Conservation (phyloP, 2,329 filamentous ascomycete species). For the Diaporthe destruens region DNA sequence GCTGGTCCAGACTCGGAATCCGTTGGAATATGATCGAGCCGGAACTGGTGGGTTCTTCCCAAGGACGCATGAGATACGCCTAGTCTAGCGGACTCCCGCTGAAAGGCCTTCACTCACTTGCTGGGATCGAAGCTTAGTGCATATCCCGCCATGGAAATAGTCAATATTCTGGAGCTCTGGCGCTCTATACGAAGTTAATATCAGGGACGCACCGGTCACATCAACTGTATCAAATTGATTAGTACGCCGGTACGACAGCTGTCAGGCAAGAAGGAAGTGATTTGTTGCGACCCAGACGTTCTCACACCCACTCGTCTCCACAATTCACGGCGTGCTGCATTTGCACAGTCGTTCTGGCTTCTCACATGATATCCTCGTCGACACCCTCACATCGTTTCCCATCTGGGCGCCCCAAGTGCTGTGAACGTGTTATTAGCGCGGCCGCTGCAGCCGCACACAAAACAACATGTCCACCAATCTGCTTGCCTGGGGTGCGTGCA, state of each 20-base stretch:
- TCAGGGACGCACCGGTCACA: constrained; percentile 13
- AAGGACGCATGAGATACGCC: not conserved
- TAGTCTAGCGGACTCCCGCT: constrained; percentile 4
- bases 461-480: not conserved
- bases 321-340: not conserved
- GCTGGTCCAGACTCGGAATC: not conserved
- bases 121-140: constrained; percentile 20
- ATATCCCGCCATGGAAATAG: not conserved
- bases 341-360: not conserved
- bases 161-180: constrained; percentile 1
- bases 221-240: constrained; percentile 18
- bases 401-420: constrained; percentile 3
- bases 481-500: not conserved
- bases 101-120: not conserved
- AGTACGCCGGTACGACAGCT: not conserved
- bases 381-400: constrained; percentile 2
- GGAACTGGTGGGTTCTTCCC: not conserved
- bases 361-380: not conserved
- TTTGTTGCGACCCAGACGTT: not conserved
- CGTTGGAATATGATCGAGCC: constrained; percentile 19
- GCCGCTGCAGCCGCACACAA: not conserved
- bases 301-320: not conserved
- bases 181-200: constrained; percentile 10
- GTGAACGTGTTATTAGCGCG: not conserved
- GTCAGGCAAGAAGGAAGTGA: not conserved